Conservation (phyloP, 495 filamentous ascomycete species). For the Durotheca rogersii region DNA sequence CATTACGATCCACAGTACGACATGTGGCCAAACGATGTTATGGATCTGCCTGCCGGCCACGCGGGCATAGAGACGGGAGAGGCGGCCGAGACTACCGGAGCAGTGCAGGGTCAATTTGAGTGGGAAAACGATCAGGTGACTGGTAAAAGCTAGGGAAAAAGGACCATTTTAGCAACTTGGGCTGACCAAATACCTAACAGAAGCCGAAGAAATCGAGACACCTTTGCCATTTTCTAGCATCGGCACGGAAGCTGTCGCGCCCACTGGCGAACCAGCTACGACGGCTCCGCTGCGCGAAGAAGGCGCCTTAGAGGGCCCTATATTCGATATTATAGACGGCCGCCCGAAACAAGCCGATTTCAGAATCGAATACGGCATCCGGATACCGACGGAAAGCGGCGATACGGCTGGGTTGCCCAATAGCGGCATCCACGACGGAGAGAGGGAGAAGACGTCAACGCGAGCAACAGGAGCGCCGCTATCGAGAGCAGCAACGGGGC, state of each 20-base stretch:
- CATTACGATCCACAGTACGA: slow-evolving; percentile 18
- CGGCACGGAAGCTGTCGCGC: slow-evolving; percentile 10
- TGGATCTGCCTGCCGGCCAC: slow-evolving; percentile 14
- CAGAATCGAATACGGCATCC: not conserved
- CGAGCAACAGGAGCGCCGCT: slow-evolving; percentile 28
- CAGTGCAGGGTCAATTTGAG: slow-evolving; percentile 24
- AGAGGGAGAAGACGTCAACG: slow-evolving; percentile 19
- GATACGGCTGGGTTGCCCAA: slow-evolving; percentile 4
- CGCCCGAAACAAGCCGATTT: not conserved
- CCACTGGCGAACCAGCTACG: slow-evolving; percentile 5
- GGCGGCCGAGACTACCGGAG: slow-evolving; percentile 12
- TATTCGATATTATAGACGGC: not conserved
- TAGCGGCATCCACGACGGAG: slow-evolving; percentile 24
- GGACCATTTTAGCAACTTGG: slow-evolving; percentile 8
- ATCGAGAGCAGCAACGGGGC: slow-evolving; percentile 6
- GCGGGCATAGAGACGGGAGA: slow-evolving; percentile 14
- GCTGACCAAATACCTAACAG: slow-evolving; percentile 2
- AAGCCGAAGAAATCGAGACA: slow-evolving; percentile 11
- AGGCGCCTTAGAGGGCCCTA: slow-evolving; percentile 1
- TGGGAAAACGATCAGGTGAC: slow-evolving; percentile 20
- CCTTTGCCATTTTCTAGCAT: slow-evolving; percentile 6
- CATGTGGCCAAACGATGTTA: slow-evolving; percentile 31
- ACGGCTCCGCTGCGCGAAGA: slow-evolving; percentile 1
- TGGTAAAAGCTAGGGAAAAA: slow-evolving; percentile 25
- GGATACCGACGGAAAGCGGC: slow-evolving; percentile 4